A percentile compares a stretch with the other conserved stretches of the same genome.
Evolutionary conservation across 768 basidiomycete genomes (phyloP).

Genomic region (Phanerochaete sordida): DNA sequence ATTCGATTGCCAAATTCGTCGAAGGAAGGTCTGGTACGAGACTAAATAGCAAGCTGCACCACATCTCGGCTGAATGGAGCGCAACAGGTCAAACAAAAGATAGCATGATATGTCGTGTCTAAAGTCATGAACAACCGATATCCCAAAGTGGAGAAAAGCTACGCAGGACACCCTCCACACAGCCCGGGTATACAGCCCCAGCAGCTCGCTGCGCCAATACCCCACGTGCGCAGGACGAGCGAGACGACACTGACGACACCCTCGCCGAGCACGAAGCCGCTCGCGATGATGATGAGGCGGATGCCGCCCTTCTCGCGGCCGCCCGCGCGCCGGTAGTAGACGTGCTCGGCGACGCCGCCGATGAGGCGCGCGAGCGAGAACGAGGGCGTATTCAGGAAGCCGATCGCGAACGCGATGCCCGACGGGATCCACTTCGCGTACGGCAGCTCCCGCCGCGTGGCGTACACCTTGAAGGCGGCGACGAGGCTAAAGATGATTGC

Average conservation of each 20-base stretch:
- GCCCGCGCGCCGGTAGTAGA: constrained; percentile 46
- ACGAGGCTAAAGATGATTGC: constrained; percentile 66
- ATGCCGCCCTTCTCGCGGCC: constrained; percentile 57
- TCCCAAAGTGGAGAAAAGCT: neutral
- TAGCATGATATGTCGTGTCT: neutral
- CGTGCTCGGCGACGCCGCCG: constrained; percentile 79
- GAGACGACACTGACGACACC: constrained; percentile 85
- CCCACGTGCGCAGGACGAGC: constrained; percentile 68
- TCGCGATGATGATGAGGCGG: constrained; percentile 80
- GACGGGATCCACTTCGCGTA: constrained; percentile 84
- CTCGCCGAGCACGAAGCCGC: constrained; percentile 95
- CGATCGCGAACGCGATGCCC: constrained; percentile 92
- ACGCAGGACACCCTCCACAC: constrained; percentile 61
- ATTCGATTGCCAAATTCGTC: too few species aligned
- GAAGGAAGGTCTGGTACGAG: too few species aligned
- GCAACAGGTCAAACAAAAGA: too few species aligned
- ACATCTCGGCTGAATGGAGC: too few species aligned
- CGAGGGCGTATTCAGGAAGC: constrained; percentile 93
- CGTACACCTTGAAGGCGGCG: constrained; percentile 64
- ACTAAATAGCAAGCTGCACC: too few species aligned
- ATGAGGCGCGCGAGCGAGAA: constrained; percentile 90
- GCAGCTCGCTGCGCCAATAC: constrained; percentile 76
- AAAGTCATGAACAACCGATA: neutral
- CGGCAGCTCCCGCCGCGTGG: constrained; percentile 42
- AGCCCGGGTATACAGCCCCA: constrained; percentile 80